These are phyloP conservation scores for Fallopia convolvulus DNA, from an alignment of 148 eudicot genomes.

Conservation along the genomic window DNA sequence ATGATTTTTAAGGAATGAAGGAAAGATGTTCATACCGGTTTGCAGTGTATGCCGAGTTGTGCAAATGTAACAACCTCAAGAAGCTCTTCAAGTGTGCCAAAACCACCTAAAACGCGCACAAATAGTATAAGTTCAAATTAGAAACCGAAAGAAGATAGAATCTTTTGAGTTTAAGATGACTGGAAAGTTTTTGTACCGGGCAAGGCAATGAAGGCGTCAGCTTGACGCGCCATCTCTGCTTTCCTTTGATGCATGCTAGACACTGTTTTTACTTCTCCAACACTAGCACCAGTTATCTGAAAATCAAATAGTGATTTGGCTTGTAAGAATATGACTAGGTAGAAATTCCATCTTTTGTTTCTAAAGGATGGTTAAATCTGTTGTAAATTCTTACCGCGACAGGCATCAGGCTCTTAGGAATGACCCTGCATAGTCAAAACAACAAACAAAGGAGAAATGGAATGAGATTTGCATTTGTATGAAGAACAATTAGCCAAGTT, in stretches of 20 bases:
- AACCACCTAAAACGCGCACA: conserved; percentile 48
- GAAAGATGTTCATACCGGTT: conserved; percentile 49
- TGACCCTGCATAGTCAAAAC: conserved; percentile 49
- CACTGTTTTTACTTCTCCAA: conserved; percentile 80
- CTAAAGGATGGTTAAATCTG: background rate
- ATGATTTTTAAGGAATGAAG: background rate
- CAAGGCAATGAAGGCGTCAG: conserved; percentile 91
- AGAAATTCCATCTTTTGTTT: background rate
- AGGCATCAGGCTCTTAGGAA: conserved; percentile 84
- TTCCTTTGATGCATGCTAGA: conserved; percentile 95
- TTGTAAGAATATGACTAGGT: background rate
- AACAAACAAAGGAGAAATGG: conserved; percentile 16
- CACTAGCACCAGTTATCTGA: conserved; percentile 77
- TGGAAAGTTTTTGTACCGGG: conserved; percentile 46
- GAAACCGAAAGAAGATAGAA: background rate
- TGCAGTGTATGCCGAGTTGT: conserved; percentile 82
- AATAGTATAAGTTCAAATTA: background rate
- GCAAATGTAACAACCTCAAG: conserved; percentile 90
- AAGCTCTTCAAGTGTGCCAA: conserved; percentile 86
- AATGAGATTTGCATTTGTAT: background rate
- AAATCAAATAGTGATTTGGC: background rate
- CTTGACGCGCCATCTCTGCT: conserved; percentile 97
- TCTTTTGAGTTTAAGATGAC: background rate
- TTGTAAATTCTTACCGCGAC: conserved; percentile 58
- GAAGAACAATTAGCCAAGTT: no score